These are phyloP conservation scores for Aspergillus sp. DNA, from an alignment of 2,329 filamentous ascomycete species.

Conservation along the genomic window DNA sequence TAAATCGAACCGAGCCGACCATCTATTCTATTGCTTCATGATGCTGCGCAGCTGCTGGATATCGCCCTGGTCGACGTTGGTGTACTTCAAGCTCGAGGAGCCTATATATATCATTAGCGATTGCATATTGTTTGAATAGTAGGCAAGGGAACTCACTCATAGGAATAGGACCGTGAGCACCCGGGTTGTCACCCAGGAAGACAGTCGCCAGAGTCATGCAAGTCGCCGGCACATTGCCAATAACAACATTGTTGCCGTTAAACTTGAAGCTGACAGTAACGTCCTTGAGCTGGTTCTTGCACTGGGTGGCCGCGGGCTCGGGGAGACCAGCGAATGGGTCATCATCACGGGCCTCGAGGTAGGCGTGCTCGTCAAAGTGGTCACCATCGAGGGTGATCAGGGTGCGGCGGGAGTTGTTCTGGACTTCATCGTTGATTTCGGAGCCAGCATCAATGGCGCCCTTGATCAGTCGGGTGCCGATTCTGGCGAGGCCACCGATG, in stretches of 20 bases:
- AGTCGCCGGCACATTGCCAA: constrained; percentile 3
- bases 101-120: too few species aligned
- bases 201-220: constrained; percentile 7
- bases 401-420: neutral
- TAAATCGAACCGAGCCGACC: too few species aligned
- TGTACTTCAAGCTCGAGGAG: too few species aligned
- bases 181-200: neutral
- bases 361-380: neutral
- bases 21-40: too few species aligned
- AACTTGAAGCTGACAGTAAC: neutral
- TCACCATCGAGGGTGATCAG: neutral
- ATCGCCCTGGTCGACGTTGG: too few species aligned
- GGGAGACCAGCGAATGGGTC: constrained; percentile 2
- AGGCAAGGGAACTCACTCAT: neutral
- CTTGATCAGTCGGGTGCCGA: neutral
- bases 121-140: too few species aligned
- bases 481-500: neutral
- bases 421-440: neutral
- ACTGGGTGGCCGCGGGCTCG: constrained; percentile 1
- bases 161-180: neutral
- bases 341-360: neutral
- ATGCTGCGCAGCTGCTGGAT: too few species aligned
- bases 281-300: neutral
- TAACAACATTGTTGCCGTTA: neutral
- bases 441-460: neutral